A percentile compares a stretch with the other conserved stretches of the same genome.
Evolutionary conservation across 768 basidiomycete genomes (phyloP).

Genomic region (Amanita inopinata): DNA sequence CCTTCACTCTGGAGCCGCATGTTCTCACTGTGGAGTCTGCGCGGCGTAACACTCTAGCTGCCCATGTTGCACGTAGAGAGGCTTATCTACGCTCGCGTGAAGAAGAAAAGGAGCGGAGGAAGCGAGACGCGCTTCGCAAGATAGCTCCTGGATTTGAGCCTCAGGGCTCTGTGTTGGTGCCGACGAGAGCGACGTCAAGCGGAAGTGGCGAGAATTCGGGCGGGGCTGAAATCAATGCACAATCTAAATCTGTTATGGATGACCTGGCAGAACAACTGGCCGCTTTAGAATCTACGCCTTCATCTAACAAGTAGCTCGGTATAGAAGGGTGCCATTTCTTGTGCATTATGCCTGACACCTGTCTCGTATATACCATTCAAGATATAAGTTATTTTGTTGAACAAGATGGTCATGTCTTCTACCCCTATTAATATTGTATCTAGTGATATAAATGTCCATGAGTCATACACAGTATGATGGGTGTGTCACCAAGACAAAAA

Average conservation of each 20-base stretch:
- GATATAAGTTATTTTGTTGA: no score
- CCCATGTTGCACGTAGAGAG: constrained; percentile 58
- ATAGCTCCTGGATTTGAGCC: constrained; percentile 86
- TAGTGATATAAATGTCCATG: not conserved
- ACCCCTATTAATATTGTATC: no score
- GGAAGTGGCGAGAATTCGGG: constrained; percentile 2
- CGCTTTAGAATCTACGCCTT: constrained; percentile 39
- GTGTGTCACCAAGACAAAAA: no score
- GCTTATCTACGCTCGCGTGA: constrained; percentile 61
- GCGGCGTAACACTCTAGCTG: constrained; percentile 54
- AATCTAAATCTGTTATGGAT: constrained; percentile 59
- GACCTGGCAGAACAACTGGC: constrained; percentile 77
- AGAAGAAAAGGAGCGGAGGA: constrained; percentile 63
- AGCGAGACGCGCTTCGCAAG: constrained; percentile 57
- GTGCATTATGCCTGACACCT: no score
- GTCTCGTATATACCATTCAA: no score
- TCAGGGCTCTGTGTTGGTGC: constrained; percentile 47
- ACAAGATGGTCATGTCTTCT: no score
- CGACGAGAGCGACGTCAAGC: constrained; percentile 26
- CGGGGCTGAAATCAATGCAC: constrained; percentile 14
- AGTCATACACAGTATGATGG: no score
- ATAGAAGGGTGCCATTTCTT: not conserved
- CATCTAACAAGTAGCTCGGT: not conserved
- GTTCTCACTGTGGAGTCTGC: constrained; percentile 68
- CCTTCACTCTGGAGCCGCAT: constrained; percentile 88